Base-by-base conservation (phyloP, 1,284 basidiomycete genomes). In the Ceratobasidium sp. region DNA sequence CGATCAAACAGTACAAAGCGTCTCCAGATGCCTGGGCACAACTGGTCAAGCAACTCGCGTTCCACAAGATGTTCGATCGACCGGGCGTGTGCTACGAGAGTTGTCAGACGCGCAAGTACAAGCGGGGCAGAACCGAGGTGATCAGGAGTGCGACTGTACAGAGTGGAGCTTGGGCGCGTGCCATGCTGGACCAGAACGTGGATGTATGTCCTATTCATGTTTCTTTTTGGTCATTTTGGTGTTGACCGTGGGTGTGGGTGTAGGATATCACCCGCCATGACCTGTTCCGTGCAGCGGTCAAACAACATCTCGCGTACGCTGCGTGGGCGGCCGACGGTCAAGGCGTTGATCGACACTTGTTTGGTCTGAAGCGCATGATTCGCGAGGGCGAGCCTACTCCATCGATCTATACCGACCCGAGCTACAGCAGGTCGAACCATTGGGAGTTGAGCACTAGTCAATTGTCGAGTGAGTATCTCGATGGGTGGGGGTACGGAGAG, bases 401-500 rank as follows among this genome's bases (percentile, higher is more conserved):
- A 0, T 87, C 82, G 73, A 83, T 98, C 12, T 98, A 94, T 84
- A 86, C 81, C 71, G 96, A 99, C 78, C 83, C 84, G 61, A 89
- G 91, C 18, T 97, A 87, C 78, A 80, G 83, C 12, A 85, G 85
- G 79, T 92, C 89, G 48, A 88, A 81, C 69, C 93, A 96, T 80
- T 99, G 97, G 97, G 92, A 96, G 81, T 82, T 99, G 76, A 93
- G 91, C 57, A 99, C 97, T 3, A 92, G 90, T 76, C 93, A 98
- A 80, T 84, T 99, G 75, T 92, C 90, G 67, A 91, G 89, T 65
- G 86, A 87, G 74, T 94, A 87, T 80, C 85, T 99, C 60, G 93
- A 96, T 77, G 95, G 95, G 43, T 98, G 97, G 96, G 97, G 97
- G 36, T 98, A 97, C 79, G 96, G 96, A 12, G 94, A 98, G 87